Evolutionary conservation across 2,329 filamentous ascomycete genomes (phyloP).

Genomic region (Alternaria triticina): DNA sequence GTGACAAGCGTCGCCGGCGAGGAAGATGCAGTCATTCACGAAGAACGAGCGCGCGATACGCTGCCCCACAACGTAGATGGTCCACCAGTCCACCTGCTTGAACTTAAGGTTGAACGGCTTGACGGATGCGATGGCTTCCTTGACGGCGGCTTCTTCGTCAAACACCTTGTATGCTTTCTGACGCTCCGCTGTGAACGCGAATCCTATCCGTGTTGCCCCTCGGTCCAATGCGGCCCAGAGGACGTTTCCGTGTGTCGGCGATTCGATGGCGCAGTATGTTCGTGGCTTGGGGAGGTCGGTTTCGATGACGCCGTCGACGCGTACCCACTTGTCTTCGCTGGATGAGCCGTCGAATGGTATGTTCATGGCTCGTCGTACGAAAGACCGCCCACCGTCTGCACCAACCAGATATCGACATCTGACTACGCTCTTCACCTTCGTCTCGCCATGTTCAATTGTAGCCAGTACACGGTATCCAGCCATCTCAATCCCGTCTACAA

Average conservation of each 20-base stretch:
- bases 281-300: conserved; percentile 58
- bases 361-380: conserved; percentile 54
- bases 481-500: conserved; percentile 43
- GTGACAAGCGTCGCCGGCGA: conserved; percentile 59
- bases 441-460: conserved; percentile 37
- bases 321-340: conserved; percentile 61
- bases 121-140: conserved; percentile 49
- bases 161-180: conserved; percentile 46
- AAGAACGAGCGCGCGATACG: conserved; percentile 45
- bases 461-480: conserved; percentile 36
- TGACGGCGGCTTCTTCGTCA: conserved; percentile 46
- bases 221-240: conserved; percentile 62
- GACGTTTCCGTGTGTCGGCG: conserved; percentile 61
- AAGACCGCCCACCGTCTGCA: conserved; percentile 59
- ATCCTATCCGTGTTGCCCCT: conserved; percentile 61
- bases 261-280: conserved; percentile 58
- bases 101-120: conserved; percentile 51
- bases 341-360: conserved; percentile 59
- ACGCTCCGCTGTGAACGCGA: conserved; percentile 55
- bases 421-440: conserved; percentile 33
- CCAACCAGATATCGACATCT: conserved; percentile 59
- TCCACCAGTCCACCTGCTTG: conserved; percentile 54
- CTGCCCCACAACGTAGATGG: conserved; percentile 53
- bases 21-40: conserved; percentile 55
- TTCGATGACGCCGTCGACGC: conserved; percentile 59